Conservation (phyloP, 768 basidiomycete species). For the Pleurotus tuoliensis region DNA sequence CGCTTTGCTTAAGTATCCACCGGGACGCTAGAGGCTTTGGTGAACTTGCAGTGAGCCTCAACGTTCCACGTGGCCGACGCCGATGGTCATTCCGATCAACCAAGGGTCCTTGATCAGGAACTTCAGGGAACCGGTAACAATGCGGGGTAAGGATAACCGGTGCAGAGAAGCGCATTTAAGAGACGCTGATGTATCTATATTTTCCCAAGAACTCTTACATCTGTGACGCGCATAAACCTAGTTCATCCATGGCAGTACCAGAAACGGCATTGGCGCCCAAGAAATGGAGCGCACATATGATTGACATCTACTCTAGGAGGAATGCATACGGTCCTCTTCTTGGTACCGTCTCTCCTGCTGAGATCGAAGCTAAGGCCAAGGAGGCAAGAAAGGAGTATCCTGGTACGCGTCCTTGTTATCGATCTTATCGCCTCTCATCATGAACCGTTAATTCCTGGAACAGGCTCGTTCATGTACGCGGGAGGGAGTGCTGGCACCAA, state of each 20-base stretch:
- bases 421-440: background rate
- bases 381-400: conserved; percentile 56
- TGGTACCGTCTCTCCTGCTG: conserved; percentile 58
- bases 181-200: background rate
- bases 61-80: no score
- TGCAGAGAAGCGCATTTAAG: background rate
- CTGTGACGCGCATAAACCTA: background rate
- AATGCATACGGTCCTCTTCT: conserved; percentile 37
- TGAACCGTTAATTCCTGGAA: background rate
- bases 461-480: conserved; percentile 71
- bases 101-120: no score
- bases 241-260: conserved; percentile 7
- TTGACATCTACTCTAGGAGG: conserved; percentile 33
- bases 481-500: conserved; percentile 73
- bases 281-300: conserved; percentile 40
- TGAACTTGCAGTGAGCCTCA: no score
- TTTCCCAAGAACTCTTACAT: background rate
- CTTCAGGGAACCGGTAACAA: background rate
- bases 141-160: background rate
- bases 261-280: background rate
- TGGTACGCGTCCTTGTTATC: conserved; percentile 29
- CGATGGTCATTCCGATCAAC: no score
- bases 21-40: no score
- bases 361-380: conserved; percentile 64
- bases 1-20: no score